Percentiles rank a stretch among this genome's conserved stretches.
Evolutionary conservation across 306 rosid species (phyloP).

Genomic region (Acacia confusa): DNA sequence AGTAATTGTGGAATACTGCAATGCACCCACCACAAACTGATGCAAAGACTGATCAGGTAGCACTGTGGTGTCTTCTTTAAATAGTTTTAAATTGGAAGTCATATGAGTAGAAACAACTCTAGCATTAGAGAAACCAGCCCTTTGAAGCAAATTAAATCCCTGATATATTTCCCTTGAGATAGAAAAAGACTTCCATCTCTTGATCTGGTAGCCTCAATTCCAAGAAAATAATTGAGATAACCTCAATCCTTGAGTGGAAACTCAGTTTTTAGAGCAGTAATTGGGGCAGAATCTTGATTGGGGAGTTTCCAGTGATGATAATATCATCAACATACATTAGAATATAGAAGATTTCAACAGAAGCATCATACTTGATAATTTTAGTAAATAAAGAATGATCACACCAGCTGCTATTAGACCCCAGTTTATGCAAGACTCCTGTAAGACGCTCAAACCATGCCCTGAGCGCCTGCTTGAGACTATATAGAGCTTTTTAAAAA

Average conservation of each 20-base stretch:
- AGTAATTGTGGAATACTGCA: not conserved
- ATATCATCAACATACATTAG: not conserved
- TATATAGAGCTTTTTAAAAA: not conserved
- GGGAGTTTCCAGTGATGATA: no score
- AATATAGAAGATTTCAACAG: not conserved
- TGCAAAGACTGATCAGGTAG: no score
- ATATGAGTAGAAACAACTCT: not conserved
- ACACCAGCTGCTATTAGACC: not conserved
- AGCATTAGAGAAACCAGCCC: not conserved
- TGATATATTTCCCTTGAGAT: not conserved
- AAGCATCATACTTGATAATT: no score
- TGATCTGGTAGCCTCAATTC: not conserved
- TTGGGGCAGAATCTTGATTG: no score
- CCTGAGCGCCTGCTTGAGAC: not conserved
- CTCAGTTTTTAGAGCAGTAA: not conserved
- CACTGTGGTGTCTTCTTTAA: not conserved
- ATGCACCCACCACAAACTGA: not conserved
- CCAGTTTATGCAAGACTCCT: not conserved
- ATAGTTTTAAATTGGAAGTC: not conserved
- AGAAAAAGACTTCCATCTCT: no score
- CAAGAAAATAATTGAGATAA: not conserved
- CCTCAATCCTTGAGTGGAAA: not conserved
- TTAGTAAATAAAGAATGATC: not conserved
- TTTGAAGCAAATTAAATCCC: not conserved
- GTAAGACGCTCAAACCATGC: not conserved